A percentile compares a stretch with the other conserved stretches of the same genome.
phyloP scores from a whole-genome alignment of 2,329 filamentous ascomycete species.

The Botrytis fragariae region DNA sequence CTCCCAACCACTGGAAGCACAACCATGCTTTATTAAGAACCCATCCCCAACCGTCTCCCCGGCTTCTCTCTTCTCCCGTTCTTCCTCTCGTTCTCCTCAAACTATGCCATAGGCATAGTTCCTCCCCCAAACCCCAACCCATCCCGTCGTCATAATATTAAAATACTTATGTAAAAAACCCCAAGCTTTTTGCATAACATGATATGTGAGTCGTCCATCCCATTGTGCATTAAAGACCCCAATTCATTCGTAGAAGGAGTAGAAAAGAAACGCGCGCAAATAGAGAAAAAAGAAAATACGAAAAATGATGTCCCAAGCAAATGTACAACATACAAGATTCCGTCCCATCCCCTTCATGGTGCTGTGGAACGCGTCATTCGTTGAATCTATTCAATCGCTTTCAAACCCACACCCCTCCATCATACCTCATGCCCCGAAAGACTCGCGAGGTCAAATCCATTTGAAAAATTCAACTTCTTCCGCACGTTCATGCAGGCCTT shows the following conservation, averaged over 20 bases:
- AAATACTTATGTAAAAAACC: neutral
- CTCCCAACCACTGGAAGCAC: neutral
- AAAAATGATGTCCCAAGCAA: conserved; percentile 9
- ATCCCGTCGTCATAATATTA: conserved; percentile 14
- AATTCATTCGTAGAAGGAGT: conserved; percentile 2
- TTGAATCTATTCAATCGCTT: conserved; percentile 8
- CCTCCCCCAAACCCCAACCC: neutral
- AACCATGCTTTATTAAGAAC: neutral
- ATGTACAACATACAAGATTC: conserved; percentile 19
- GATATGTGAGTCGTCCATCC: conserved; percentile 1
- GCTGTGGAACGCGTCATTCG: neutral
- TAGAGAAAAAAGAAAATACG: neutral
- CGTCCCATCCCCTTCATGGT: neutral
- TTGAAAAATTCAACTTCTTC: neutral
- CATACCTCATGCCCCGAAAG: neutral
- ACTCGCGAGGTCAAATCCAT: neutral
- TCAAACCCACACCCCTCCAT: conserved; percentile 6
- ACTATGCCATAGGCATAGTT: neutral
- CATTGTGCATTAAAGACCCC: conserved; percentile 12
- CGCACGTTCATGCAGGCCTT: neutral
- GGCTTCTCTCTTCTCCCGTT: neutral
- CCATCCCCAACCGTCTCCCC: neutral
- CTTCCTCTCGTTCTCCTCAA: neutral
- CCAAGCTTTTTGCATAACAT: conserved; percentile 15
- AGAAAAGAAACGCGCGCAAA: neutral